phyloP scores from a whole-genome alignment of 2,329 filamentous ascomycete species.

The Aspergillus jensenii region DNA sequence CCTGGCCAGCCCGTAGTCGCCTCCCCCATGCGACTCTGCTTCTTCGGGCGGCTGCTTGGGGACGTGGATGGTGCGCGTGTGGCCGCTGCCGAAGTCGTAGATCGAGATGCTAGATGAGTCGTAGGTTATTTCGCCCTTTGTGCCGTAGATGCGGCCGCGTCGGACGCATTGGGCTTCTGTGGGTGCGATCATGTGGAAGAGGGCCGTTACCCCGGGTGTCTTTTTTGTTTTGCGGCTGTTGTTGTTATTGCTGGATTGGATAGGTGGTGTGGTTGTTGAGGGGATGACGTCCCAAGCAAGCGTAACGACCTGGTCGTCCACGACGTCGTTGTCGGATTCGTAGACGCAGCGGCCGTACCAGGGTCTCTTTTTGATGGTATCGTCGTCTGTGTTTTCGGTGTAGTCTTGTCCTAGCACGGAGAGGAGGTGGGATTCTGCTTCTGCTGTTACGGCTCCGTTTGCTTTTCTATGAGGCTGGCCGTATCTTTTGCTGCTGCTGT shows the following conservation, averaged over 20 bases:
- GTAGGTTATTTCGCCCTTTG: conserved; percentile 79
- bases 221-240: neutral
- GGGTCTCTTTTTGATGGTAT: conserved; percentile 48
- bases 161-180: conserved; percentile 85
- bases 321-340: conserved; percentile 89
- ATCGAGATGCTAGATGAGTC: conserved; percentile 76
- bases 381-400: conserved; percentile 52
- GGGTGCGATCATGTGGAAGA: conserved; percentile 91
- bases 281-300: conserved; percentile 66
- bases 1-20: conserved; percentile 74
- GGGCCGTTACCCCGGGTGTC: conserved; percentile 72
- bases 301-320: conserved; percentile 87
- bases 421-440: conserved; percentile 54
- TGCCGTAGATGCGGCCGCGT: conserved; percentile 82
- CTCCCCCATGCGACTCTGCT: conserved; percentile 67
- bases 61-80: conserved; percentile 54
- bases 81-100: conserved; percentile 66
- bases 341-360: conserved; percentile 97
- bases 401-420: conserved; percentile 56
- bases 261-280: neutral
- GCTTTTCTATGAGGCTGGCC: neutral
- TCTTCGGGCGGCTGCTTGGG: conserved; percentile 59
- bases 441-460: neutral
- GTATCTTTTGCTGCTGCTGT: conserved; percentile 22
- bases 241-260: neutral